Conservation (phyloP, 352 stramenopile species). For the Globisporangium solare region DNA sequence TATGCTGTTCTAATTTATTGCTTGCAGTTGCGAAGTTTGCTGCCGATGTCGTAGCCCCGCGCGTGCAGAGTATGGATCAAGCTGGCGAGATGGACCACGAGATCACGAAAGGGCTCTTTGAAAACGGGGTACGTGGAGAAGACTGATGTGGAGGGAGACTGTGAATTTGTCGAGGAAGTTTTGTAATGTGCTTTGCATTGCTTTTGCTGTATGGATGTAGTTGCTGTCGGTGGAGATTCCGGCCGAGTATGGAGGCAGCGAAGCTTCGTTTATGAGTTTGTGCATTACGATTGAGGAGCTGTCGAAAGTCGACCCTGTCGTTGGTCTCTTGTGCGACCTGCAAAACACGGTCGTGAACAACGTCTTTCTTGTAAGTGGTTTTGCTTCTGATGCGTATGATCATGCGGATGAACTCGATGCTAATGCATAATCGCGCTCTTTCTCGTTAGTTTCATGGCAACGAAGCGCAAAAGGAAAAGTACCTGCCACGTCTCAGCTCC, state of each 20-base stretch:
- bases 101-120: slow-evolving; percentile 91
- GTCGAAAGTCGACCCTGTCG: slow-evolving; percentile 92
- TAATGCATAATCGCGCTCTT: slow-evolving; percentile 4
- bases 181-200: background rate
- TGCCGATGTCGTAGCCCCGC: slow-evolving; percentile 75
- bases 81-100: slow-evolving; percentile 86
- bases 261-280: slow-evolving; percentile 93
- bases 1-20: too few relatives aligned
- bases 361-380: slow-evolving; percentile 75
- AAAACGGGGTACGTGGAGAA: slow-evolving; percentile 61
- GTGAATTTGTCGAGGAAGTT: background rate
- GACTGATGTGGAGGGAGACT: background rate
- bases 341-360: slow-evolving; percentile 96
- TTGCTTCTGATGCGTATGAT: background rate
- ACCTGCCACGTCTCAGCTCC: slow-evolving; percentile 74
- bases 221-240: slow-evolving; percentile 97
- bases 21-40: slow-evolving; percentile 82
- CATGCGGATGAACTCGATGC: background rate
- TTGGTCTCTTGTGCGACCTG: slow-evolving; percentile 94
- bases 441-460: slow-evolving; percentile 50
- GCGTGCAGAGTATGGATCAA: slow-evolving; percentile 92
- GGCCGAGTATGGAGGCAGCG: slow-evolving; percentile 88
- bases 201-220: slow-evolving; percentile 9
- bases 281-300: slow-evolving; percentile 97
- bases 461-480: slow-evolving; percentile 84